Evolutionary conservation across 2,329 filamentous ascomycete species (phyloP).

Genomic region (Trichoderma afroharzianum): DNA sequence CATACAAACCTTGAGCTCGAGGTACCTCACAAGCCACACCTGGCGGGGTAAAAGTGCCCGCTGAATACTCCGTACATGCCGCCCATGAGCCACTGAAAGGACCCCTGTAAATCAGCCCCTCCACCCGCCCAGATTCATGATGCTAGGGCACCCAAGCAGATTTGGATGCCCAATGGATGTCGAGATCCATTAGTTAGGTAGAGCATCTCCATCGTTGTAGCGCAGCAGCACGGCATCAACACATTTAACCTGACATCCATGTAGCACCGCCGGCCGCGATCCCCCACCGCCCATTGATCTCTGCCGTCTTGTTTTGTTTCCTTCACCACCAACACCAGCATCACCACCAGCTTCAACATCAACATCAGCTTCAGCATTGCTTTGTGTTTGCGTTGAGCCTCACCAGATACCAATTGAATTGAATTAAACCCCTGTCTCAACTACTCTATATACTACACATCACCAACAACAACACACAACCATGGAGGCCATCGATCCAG

Average conservation of each 20-base stretch:
- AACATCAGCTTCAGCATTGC: background rate
- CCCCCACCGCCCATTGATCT: background rate
- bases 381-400: background rate
- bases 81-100: background rate
- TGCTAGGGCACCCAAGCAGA: background rate
- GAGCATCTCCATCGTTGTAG: background rate
- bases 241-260: background rate
- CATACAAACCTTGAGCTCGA: background rate
- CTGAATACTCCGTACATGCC: no score
- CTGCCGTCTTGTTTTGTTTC: background rate
- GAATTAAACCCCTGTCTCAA: background rate
- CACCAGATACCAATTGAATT: background rate
- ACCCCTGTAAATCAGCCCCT: slow-evolving; percentile 1
- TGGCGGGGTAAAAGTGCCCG: slow-evolving; percentile 3
- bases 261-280: slow-evolving; percentile 10
- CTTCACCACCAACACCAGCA: background rate
- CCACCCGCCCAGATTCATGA: background rate
- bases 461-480: background rate
- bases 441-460: background rate
- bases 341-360: background rate
- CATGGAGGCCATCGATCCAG: slow-evolving; percentile 67
- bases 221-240: background rate
- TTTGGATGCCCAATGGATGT: background rate
- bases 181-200: no score
- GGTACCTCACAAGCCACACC: background rate